Base-by-base conservation (phyloP, 2,329 filamentous ascomycete species). In the Aspergillus sclerotialis region DNA sequence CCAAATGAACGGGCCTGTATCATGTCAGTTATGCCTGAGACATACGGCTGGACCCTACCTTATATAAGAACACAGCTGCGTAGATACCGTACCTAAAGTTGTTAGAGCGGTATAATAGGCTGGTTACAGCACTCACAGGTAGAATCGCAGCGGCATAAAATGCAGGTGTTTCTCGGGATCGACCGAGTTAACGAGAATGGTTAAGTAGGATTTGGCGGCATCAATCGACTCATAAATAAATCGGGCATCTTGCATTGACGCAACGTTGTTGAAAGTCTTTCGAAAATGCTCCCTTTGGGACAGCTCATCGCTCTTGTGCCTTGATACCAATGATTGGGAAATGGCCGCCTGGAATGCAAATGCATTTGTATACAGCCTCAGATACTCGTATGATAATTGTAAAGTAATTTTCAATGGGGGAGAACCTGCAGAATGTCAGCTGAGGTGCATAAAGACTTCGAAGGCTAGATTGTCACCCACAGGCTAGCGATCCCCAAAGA, bases 271-370 rank as follows among this genome's bases (percentile, higher is more conserved):
- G 48, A 72, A 76, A 5, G 63, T 63, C 6, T 62, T 58, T 31
- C 61, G 53, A 10, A 67, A 46, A 39, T 65, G 61, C 27, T 68
- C 56, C 44, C 60, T 51, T 43, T 61, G 53, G 27, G 53, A 49
- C 32, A 53, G 44, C 25, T 53, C 46, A 42, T 64, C 50, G 13
- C 52, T 49, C 44, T 59, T 57, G 30, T 55, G 52, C 46, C 63
- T 63, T 37, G 50, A 55, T 30, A 55, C 68, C 43, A 61, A 58
- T 36, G 58, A 72, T 49, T 69, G 73, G 46, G 60, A 76, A 32
- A 74, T 76, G 1, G 79, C 82, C 3, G 82, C 81, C 52, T 86
- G 82, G 45, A 85, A 85, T 2, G 81, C 82, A 50, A 85, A 86
- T 0, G 82, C 81, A 38, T 84, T 84, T 32, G 81, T 82, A 53